Percentiles rank a stretch among this genome's conserved stretches.
Evolutionary conservation across 2,329 filamentous ascomycete genomes (phyloP).

Genomic region (Aspergillus alliaceus): DNA sequence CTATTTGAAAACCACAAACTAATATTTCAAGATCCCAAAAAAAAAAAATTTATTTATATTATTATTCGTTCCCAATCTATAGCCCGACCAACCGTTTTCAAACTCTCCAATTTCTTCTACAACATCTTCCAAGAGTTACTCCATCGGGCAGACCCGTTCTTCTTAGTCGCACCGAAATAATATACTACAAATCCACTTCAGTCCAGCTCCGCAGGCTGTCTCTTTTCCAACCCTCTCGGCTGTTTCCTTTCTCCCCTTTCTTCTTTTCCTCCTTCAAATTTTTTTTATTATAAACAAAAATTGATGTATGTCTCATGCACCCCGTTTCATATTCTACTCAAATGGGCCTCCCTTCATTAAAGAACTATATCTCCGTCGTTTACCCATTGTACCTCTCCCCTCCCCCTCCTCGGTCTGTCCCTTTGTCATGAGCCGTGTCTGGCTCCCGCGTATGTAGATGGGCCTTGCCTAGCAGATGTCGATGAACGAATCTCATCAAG

Average conservation of each 20-base stretch:
- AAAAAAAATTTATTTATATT: constrained; percentile 13
- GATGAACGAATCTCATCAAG: constrained; percentile 33
- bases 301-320: constrained; percentile 19
- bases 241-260: constrained; percentile 7
- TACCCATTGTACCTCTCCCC: constrained; percentile 6
- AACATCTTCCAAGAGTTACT: constrained; percentile 3
- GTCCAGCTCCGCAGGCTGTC: constrained; percentile 18
- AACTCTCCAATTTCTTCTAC: background rate
- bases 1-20: constrained; percentile 4
- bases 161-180: constrained; percentile 18
- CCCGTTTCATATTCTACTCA: constrained; percentile 21
- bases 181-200: constrained; percentile 19
- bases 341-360: constrained; percentile 20
- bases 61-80: constrained; percentile 1
- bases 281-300: constrained; percentile 1
- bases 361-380: constrained; percentile 5
- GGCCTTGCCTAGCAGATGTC: constrained; percentile 35
- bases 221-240: constrained; percentile 9
- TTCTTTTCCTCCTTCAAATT: constrained; percentile 4
- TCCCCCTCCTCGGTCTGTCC: constrained; percentile 6
- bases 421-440: constrained; percentile 23
- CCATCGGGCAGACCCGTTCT: constrained; percentile 21
- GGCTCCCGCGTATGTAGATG: constrained; percentile 24
- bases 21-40: constrained; percentile 1
- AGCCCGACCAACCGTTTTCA: background rate